Conservation (phyloP, 179 eudicot species). For the Beta lomatogona region DNA sequence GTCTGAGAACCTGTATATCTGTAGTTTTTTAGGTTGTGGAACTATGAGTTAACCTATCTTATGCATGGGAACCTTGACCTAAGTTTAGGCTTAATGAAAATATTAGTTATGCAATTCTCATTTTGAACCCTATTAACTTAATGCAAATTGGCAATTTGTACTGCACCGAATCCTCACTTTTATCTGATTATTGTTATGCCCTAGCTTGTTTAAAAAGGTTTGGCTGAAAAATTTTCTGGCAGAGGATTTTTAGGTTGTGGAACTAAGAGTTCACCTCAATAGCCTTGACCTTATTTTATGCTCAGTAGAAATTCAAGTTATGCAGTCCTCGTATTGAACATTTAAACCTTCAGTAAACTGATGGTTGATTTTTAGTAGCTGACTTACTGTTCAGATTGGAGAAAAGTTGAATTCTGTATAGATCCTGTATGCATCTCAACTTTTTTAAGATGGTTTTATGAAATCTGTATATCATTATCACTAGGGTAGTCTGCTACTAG, state of each 20-base stretch:
- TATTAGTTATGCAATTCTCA: neutral
- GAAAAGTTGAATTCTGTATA: neutral
- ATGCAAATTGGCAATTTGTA: no score
- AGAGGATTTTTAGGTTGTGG: neutral
- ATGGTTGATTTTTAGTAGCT: neutral
- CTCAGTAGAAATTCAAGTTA: neutral
- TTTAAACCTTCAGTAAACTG: neutral
- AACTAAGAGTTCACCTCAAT: neutral
- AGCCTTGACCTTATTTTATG: neutral
- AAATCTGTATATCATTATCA: neutral
- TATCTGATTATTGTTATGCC: no score
- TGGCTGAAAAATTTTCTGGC: neutral
- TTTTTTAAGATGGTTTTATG: slow-evolving; percentile 17
- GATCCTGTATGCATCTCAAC: neutral
- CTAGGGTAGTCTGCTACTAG: neutral
- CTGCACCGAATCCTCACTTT: no score
- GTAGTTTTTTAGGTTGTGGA: neutral
- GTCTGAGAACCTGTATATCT: neutral
- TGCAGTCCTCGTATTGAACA: neutral
- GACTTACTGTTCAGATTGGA: neutral
- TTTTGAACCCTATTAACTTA: neutral
- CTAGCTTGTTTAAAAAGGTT: neutral
- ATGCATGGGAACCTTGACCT: slow-evolving; percentile 5
- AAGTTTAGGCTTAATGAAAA: neutral
- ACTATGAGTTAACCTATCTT: neutral